Conservation (phyloP, 2,329 filamentous ascomycete species). For the Aureobasidium sp. region DNA sequence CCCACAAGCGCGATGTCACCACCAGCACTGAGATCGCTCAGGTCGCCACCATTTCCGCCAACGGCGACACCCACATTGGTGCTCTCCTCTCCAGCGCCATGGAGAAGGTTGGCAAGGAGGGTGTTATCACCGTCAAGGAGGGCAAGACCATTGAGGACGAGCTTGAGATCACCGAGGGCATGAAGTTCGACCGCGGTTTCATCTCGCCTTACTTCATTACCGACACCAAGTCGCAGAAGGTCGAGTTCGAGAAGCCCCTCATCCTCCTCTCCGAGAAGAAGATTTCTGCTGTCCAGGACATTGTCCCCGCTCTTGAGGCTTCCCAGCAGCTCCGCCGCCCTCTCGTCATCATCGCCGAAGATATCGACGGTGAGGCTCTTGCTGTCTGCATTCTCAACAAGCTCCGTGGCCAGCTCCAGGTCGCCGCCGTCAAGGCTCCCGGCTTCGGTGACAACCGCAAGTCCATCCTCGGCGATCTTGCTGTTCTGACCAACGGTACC, state of each 20-base stretch:
- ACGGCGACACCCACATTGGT: constrained; percentile 92
- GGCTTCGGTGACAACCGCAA: constrained; percentile 99
- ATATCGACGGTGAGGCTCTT: constrained; percentile 96
- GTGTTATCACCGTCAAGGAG: constrained; percentile 99
- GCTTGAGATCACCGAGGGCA: constrained; percentile 98
- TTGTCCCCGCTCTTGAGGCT: constrained; percentile 94
- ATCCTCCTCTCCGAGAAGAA: constrained; percentile 99
- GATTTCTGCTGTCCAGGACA: constrained; percentile 98
- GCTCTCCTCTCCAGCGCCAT: constrained; percentile 95
- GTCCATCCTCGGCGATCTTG: constrained; percentile 96
- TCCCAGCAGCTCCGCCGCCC: constrained; percentile 93
- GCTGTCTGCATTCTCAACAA: constrained; percentile 99
- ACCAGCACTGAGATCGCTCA: constrained; percentile 96
- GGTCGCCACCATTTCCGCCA: constrained; percentile 96
- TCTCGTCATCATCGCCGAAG: constrained; percentile 96
- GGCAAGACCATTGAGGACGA: constrained; percentile 97
- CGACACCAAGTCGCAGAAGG: constrained; percentile 96
- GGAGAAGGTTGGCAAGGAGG: constrained; percentile 99
- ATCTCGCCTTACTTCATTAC: constrained; percentile 99
- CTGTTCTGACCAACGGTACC: constrained; percentile 89
- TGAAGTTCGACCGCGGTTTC: constrained; percentile 99
- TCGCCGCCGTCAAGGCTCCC: constrained; percentile 96
- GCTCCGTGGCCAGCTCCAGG: constrained; percentile 98
- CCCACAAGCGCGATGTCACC: constrained; percentile 97
- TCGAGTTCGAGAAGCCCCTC: constrained; percentile 98